Conservation (phyloP, 495 filamentous ascomycete species). For the Talaromyces proteolyticus region DNA sequence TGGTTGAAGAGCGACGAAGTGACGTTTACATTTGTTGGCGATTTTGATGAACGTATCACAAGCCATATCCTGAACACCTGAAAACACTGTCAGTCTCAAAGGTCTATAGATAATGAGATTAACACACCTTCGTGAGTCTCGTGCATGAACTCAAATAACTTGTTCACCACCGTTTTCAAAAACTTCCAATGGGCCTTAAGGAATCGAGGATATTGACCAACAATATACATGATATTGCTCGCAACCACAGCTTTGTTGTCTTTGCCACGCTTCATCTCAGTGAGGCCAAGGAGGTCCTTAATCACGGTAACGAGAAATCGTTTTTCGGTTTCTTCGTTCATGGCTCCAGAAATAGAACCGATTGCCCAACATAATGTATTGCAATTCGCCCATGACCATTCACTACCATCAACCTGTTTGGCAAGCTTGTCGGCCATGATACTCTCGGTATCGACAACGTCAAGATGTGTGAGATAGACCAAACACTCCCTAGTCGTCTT, state of each 20-base stretch:
- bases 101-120: constrained; percentile 1
- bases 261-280: constrained; percentile 98
- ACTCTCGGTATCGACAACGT: constrained; percentile 92
- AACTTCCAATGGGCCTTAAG: constrained; percentile 99
- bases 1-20: constrained; percentile 94
- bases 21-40: constrained; percentile 92
- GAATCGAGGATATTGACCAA: constrained; percentile 96
- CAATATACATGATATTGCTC: constrained; percentile 99
- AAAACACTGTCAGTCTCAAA: constrained; percentile 19
- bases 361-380: constrained; percentile 99
- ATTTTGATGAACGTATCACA: constrained; percentile 99
- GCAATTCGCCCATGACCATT: constrained; percentile 99
- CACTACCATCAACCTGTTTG: constrained; percentile 85
- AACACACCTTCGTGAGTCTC: constrained; percentile 90
- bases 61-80: constrained; percentile 98
- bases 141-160: constrained; percentile 99
- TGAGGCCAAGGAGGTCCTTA: constrained; percentile 95
- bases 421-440: constrained; percentile 99
- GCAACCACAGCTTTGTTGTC: constrained; percentile 99
- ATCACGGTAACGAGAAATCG: constrained; percentile 97
- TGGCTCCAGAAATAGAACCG: constrained; percentile 94
- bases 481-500: constrained; percentile 97
- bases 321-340: constrained; percentile 99
- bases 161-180: constrained; percentile 98
- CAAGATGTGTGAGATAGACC: constrained; percentile 95